Evolutionary conservation across 2,329 filamentous ascomycete genomes (phyloP).

Genomic region (Ophiostoma ips): DNA sequence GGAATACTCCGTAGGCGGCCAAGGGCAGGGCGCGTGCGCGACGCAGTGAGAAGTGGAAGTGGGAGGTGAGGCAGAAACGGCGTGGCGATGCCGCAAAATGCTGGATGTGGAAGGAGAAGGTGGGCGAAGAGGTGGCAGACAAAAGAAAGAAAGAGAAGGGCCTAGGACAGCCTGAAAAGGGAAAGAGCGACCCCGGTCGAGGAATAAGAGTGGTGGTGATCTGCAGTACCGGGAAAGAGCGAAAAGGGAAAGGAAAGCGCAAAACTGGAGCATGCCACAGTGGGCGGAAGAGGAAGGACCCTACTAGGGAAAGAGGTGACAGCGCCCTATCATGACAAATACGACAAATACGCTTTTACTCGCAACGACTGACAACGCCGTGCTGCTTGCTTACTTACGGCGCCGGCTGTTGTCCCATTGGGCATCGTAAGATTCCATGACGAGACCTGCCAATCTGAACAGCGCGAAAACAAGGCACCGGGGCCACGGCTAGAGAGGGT

Average conservation of each 20-base stretch:
- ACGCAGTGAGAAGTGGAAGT: too few relatives aligned
- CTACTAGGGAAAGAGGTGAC: too few relatives aligned
- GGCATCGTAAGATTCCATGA: neutral
- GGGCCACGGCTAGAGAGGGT: neutral
- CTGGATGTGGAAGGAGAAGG: too few relatives aligned
- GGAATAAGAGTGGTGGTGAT: conserved; percentile 4
- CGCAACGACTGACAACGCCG: too few relatives aligned
- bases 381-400: too few relatives aligned
- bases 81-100: too few relatives aligned
- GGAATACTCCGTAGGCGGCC: too few relatives aligned
- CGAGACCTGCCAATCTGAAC: neutral
- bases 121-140: neutral
- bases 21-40: too few relatives aligned
- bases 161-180: neutral
- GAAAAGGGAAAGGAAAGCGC: neutral
- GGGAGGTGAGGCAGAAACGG: neutral
- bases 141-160: neutral
- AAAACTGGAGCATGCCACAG: neutral
- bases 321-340: too few relatives aligned
- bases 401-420: too few relatives aligned
- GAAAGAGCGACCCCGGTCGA: too few relatives aligned
- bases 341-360: too few relatives aligned
- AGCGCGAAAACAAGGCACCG: neutral
- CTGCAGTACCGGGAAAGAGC: conserved; percentile 2
- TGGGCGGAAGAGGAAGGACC: neutral